Percentiles rank a stretch among this genome's conserved stretches.
phyloP scores from a whole-genome alignment of 202 grass and related monocot genomes.

The Carex arenaria region DNA sequence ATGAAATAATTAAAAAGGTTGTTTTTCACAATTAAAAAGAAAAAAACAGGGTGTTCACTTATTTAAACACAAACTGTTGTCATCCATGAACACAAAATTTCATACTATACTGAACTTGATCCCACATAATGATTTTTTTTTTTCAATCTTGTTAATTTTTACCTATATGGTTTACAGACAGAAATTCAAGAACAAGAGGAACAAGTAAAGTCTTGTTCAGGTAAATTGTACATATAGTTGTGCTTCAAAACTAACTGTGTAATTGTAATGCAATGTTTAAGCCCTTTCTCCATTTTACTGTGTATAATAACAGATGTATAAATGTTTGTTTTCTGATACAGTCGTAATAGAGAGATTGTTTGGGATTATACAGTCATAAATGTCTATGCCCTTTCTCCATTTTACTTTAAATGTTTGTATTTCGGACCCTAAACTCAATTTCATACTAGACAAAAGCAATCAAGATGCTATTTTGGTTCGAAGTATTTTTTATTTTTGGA shows the following conservation, averaged over 20 bases:
- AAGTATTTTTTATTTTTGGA: too few relatives aligned
- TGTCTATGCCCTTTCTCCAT: too few relatives aligned
- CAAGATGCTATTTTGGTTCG: too few relatives aligned
- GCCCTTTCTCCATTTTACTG: conserved; percentile 5
- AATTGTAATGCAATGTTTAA: not conserved
- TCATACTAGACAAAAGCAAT: too few relatives aligned
- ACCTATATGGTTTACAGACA: conserved; percentile 40
- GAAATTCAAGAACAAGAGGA: conserved; percentile 48
- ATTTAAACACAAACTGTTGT: not conserved
- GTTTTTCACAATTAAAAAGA: conserved; percentile 1
- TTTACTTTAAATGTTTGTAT: too few relatives aligned
- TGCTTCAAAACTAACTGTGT: not conserved
- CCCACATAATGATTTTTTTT: not conserved
- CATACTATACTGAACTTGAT: not conserved
- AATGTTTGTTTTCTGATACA: conserved; percentile 25
- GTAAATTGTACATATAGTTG: conserved; percentile 19
- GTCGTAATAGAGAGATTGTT: conserved; percentile 43
- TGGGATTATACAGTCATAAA: too few relatives aligned
- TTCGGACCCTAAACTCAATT: too few relatives aligned
- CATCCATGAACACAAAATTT: not conserved
- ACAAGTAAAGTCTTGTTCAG: conserved; percentile 24
- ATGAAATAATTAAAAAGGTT: conserved; percentile 80
- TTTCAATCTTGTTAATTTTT: not conserved
- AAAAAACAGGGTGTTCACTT: not conserved
- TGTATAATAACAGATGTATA: conserved; percentile 7